A percentile compares a stretch with the other conserved stretches of the same genome.
These are phyloP conservation scores for Leptographium flavum DNA, from an alignment of 2,329 filamentous ascomycete genomes.

Conservation along the genomic window DNA sequence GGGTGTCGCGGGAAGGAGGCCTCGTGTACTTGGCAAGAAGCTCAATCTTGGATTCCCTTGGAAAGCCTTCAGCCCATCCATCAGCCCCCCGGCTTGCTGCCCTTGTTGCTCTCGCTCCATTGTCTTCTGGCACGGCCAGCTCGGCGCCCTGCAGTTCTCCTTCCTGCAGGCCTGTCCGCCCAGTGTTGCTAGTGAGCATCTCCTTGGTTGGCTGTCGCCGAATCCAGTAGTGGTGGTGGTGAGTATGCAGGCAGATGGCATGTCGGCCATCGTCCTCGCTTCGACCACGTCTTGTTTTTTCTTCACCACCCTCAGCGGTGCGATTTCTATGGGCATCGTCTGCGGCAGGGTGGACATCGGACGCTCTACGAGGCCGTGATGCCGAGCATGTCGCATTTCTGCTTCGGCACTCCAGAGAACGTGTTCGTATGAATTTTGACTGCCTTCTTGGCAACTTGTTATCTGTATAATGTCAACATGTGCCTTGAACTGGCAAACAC, in stretches of 20 bases:
- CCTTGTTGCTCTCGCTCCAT: neutral
- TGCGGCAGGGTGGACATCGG: neutral
- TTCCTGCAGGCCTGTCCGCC: conserved; percentile 9
- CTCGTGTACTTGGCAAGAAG: conserved; percentile 15
- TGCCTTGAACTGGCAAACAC: neutral
- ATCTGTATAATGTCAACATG: neutral
- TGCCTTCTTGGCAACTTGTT: too few relatives aligned
- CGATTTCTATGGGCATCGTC: neutral
- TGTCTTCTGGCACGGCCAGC: too few relatives aligned
- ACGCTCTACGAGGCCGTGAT: neutral
- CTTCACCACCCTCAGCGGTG: too few relatives aligned
- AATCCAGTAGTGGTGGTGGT: conserved; percentile 50
- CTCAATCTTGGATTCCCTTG: conserved; percentile 15
- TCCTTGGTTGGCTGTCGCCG: conserved; percentile 12
- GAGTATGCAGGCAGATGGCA: conserved; percentile 37
- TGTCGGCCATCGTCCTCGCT: neutral
- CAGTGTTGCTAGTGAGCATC: conserved; percentile 5
- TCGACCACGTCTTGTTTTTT: neutral
- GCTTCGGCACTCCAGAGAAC: too few relatives aligned
- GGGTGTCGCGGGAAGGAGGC: conserved; percentile 12
- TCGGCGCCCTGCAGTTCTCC: neutral
- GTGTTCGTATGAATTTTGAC: neutral
- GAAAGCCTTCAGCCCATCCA: conserved; percentile 12
- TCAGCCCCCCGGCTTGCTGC: conserved; percentile 4
- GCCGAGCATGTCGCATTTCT: too few relatives aligned